phyloP scores from a whole-genome alignment of 208 protist genomes.

The Trypanosoma theileri region DNA sequence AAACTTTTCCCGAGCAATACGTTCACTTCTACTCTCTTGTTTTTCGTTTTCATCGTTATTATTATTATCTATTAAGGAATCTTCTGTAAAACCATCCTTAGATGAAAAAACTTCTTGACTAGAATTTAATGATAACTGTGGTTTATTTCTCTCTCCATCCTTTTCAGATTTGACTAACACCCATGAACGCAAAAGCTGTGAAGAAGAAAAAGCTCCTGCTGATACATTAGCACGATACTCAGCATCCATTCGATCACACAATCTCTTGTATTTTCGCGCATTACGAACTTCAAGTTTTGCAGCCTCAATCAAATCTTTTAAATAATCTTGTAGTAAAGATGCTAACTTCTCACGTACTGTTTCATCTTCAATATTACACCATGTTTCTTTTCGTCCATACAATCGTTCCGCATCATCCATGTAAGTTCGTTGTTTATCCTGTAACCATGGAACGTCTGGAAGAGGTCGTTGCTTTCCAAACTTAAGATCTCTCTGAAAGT shows the following conservation, averaged over 20 bases:
- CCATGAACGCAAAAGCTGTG: conserved; percentile 49
- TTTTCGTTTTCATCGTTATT: background rate
- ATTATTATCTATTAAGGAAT: conserved; percentile 1
- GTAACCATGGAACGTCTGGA: conserved; percentile 71
- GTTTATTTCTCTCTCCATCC: background rate
- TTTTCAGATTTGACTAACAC: conserved; percentile 29
- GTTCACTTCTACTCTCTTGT: conserved; percentile 7
- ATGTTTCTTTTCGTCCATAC: conserved; percentile 86
- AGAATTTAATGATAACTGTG: background rate
- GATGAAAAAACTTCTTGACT: background rate
- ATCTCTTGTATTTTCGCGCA: conserved; percentile 61
- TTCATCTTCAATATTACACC: conserved; percentile 58
- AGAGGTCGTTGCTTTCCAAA: conserved; percentile 71
- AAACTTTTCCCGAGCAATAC: conserved; percentile 16
- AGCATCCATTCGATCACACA: conserved; percentile 50
- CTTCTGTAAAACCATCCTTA: background rate
- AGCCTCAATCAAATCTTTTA: conserved; percentile 67
- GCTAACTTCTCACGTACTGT: conserved; percentile 74
- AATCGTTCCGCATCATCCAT: conserved; percentile 89
- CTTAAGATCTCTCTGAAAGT: conserved; percentile 81
- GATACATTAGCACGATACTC: conserved; percentile 69
- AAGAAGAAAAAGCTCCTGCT: conserved; percentile 46
- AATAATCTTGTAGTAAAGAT: conserved; percentile 76
- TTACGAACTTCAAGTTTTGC: conserved; percentile 59
- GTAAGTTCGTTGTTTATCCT: conserved; percentile 72